Evolutionary conservation across 2,329 filamentous ascomycete genomes (phyloP).

Genomic region (Fusarium lyarnte): DNA sequence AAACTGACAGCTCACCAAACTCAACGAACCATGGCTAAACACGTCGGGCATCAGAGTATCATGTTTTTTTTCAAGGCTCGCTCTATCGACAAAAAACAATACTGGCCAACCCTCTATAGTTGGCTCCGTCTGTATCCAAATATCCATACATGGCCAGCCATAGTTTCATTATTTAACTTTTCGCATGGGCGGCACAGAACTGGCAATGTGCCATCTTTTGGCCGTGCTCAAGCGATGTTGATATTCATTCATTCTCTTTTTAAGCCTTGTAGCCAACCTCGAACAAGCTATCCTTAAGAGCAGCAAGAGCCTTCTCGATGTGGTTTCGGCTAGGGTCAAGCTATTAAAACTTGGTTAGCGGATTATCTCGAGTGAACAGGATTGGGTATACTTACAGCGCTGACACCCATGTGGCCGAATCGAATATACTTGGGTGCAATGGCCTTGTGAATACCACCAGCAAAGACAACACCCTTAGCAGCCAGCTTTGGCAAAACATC

Average conservation of each 20-base stretch:
- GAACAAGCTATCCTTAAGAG: conserved; percentile 76
- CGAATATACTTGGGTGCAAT: conserved; percentile 93
- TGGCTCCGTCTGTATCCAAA: conserved; percentile 23
- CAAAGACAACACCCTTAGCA: conserved; percentile 91
- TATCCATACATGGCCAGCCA: conserved; percentile 17
- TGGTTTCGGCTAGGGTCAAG: conserved; percentile 82
- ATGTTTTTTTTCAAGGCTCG: conserved; percentile 25
- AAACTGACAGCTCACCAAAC: conserved; percentile 2
- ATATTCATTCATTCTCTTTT: neutral
- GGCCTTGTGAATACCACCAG: conserved; percentile 94
- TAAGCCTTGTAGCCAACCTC: conserved; percentile 73
- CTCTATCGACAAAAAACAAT: conserved; percentile 23
- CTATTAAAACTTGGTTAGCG: conserved; percentile 47
- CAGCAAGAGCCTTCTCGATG: conserved; percentile 83
- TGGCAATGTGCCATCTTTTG: neutral
- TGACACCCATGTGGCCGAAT: conserved; percentile 98
- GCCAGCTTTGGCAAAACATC: conserved; percentile 86
- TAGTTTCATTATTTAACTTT: conserved; percentile 23
- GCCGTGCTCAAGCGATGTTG: neutral
- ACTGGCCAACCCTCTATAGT: conserved; percentile 13
- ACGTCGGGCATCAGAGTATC: conserved; percentile 6
- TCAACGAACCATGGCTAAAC: conserved; percentile 3
- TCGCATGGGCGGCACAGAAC: neutral
- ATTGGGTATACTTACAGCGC: conserved; percentile 66
- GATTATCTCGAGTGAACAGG: neutral